A percentile compares a stretch with the other conserved stretches of the same genome.
These are phyloP conservation scores for Rhytidiadelphus loreus DNA, from an alignment of 225 moss, liverwort and hornwort genomes.

Conservation along the genomic window DNA sequence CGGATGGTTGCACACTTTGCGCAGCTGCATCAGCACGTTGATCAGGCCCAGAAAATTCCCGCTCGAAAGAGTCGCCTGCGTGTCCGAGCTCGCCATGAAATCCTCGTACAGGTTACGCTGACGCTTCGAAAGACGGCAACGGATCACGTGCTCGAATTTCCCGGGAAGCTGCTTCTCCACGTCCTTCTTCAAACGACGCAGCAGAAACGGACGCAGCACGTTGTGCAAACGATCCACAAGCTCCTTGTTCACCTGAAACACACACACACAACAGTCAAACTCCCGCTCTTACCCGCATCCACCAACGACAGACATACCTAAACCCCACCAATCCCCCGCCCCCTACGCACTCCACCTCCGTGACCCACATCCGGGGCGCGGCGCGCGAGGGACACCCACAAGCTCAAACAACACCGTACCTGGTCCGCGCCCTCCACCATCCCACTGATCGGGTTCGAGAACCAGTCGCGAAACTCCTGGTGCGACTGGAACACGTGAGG, in stretches of 20 bases:
- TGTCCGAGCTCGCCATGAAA: slow-evolving; percentile 98
- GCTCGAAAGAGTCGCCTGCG: slow-evolving; percentile 90
- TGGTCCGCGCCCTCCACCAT: slow-evolving; percentile 98
- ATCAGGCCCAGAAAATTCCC: slow-evolving; percentile 96
- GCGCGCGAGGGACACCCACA: background rate
- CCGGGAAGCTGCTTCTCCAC: slow-evolving; percentile 98
- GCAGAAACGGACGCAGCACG: slow-evolving; percentile 86
- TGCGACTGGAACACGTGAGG: slow-evolving; percentile 98
- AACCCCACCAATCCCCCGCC: background rate
- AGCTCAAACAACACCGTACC: background rate
- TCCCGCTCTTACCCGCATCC: background rate
- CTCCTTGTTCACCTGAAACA: slow-evolving; percentile 73
- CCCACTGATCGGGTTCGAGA: slow-evolving; percentile 95
- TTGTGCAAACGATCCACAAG: slow-evolving; percentile 96
- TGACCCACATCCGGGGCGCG: background rate
- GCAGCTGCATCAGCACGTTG: slow-evolving; percentile 96
- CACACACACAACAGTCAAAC: background rate
- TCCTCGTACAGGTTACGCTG: slow-evolving; percentile 97
- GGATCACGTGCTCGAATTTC: slow-evolving; percentile 94
- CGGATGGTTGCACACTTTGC: slow-evolving; percentile 98
- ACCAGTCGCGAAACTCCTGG: slow-evolving; percentile 98
- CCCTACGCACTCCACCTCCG: no score
- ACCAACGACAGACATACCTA: background rate
- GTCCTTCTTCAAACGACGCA: slow-evolving; percentile 94
- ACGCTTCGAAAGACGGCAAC: slow-evolving; percentile 87